A percentile compares a stretch with the other conserved stretches of the same genome.
These are phyloP conservation scores for Terfezia boudieri DNA, from an alignment of 495 filamentous ascomycete species.

Conservation along the genomic window DNA sequence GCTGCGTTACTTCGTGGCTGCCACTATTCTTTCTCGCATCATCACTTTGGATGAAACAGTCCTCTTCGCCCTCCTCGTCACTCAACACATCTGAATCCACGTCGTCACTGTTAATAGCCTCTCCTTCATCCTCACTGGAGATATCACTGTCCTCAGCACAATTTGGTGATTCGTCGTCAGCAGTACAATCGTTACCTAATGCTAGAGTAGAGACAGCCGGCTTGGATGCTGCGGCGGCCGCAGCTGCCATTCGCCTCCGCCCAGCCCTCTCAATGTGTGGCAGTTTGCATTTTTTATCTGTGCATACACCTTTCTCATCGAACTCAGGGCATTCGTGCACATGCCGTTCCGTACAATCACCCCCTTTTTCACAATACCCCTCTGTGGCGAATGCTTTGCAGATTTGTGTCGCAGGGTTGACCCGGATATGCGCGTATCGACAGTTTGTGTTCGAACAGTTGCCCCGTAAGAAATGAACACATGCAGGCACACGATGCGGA, in stretches of 20 bases:
- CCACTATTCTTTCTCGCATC: constrained; percentile 19
- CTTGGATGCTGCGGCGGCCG: constrained; percentile 20
- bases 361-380: constrained; percentile 78
- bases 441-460: constrained; percentile 76
- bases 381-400: constrained; percentile 67
- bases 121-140: constrained; percentile 67
- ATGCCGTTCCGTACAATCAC: constrained; percentile 58
- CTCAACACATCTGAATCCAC: constrained; percentile 73
- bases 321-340: constrained; percentile 84
- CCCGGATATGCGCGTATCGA: constrained; percentile 69
- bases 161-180: constrained; percentile 6
- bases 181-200: constrained; percentile 7
- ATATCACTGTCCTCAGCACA: constrained; percentile 48
- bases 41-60: background rate
- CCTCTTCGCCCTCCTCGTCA: constrained; percentile 32
- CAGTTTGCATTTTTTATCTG: constrained; percentile 58
- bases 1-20: constrained; percentile 34
- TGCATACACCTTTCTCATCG: constrained; percentile 71
- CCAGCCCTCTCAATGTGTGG: constrained; percentile 74
- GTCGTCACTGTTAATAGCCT: constrained; percentile 60
- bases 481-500: constrained; percentile 65
- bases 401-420: constrained; percentile 59
- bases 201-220: background rate
- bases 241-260: constrained; percentile 38
- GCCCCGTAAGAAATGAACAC: constrained; percentile 74